These are phyloP conservation scores for Salinomyces thailandicus DNA, from an alignment of 2,329 filamentous ascomycete species.

Conservation along the genomic window DNA sequence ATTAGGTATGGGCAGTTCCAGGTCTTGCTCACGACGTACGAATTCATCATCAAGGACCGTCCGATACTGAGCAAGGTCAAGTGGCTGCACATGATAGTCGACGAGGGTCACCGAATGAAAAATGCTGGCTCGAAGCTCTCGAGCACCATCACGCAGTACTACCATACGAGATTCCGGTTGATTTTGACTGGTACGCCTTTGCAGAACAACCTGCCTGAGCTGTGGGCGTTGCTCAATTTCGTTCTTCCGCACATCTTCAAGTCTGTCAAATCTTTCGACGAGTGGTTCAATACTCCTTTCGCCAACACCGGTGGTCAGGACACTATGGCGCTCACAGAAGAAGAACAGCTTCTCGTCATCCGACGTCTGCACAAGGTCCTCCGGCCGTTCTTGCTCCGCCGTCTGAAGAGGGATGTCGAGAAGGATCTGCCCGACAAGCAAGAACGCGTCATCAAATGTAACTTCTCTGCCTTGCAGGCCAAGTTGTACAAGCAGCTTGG, in stretches of 20 bases:
- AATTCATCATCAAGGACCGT: constrained; percentile 98
- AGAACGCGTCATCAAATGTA: constrained; percentile 98
- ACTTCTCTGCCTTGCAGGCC: constrained; percentile 86
- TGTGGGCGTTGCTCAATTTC: constrained; percentile 98
- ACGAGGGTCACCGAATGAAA: constrained; percentile 99
- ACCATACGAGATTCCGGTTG: constrained; percentile 85
- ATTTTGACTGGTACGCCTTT: constrained; percentile 95
- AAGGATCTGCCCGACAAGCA: constrained; percentile 98
- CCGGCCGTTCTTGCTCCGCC: constrained; percentile 90
- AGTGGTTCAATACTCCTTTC: constrained; percentile 99
- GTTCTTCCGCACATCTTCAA: constrained; percentile 98
- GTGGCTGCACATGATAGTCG: constrained; percentile 99
- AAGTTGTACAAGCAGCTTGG: constrained; percentile 97
- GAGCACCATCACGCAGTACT: constrained; percentile 88
- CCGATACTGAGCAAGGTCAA: constrained; percentile 95
- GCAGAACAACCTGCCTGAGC: constrained; percentile 90
- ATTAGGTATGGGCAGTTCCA: constrained; percentile 94
- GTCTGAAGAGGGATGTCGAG: constrained; percentile 98
- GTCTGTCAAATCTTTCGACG: constrained; percentile 95
- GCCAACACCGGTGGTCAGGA: constrained; percentile 96
- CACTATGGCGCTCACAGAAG: constrained; percentile 98
- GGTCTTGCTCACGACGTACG: constrained; percentile 92
- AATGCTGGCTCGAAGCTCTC: constrained; percentile 94
- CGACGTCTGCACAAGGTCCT: constrained; percentile 96
- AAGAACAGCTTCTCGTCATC: constrained; percentile 98